phyloP scores from a whole-genome alignment of 805 yeast genomes.

The Lachancea kluyveri region DNA sequence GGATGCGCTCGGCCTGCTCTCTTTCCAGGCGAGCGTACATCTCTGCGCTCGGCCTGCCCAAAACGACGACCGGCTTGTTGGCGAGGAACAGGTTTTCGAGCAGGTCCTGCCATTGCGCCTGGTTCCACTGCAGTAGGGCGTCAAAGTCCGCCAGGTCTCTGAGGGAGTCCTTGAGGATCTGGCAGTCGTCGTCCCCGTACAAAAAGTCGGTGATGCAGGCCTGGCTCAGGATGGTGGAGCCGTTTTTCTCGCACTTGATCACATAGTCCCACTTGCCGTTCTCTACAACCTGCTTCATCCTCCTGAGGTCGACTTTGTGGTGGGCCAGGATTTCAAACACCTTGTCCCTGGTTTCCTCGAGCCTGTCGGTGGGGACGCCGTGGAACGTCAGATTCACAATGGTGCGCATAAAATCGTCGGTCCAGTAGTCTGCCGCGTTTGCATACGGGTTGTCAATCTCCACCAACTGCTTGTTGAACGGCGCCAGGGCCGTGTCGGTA shows the following conservation, averaged over 20 bases:
- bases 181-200: constrained; percentile 63
- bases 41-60: constrained; percentile 60
- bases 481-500: constrained; percentile 70
- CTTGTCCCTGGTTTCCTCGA: constrained; percentile 47
- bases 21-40: constrained; percentile 47
- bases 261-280: constrained; percentile 58
- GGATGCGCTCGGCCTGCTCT: constrained; percentile 43
- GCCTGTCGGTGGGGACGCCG: constrained; percentile 70
- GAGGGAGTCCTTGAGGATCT: constrained; percentile 49
- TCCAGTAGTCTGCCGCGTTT: constrained; percentile 57
- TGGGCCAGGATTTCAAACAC: constrained; percentile 45
- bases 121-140: constrained; percentile 50
- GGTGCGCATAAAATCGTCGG: constrained; percentile 66
- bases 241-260: constrained; percentile 55
- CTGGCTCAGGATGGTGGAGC: constrained; percentile 50
- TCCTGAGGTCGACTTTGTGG: constrained; percentile 58
- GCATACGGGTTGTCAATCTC: constrained; percentile 82
- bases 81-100: constrained; percentile 49
- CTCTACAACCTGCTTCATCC: constrained; percentile 63
- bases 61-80: constrained; percentile 56
- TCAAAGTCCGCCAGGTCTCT: constrained; percentile 51
- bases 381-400: constrained; percentile 49
- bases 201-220: constrained; percentile 73
- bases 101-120: constrained; percentile 59
- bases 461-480: constrained; percentile 63